phyloP scores from a whole-genome alignment of 2,329 filamentous ascomycete genomes.

The Sporothrix brunneoviolacea region DNA sequence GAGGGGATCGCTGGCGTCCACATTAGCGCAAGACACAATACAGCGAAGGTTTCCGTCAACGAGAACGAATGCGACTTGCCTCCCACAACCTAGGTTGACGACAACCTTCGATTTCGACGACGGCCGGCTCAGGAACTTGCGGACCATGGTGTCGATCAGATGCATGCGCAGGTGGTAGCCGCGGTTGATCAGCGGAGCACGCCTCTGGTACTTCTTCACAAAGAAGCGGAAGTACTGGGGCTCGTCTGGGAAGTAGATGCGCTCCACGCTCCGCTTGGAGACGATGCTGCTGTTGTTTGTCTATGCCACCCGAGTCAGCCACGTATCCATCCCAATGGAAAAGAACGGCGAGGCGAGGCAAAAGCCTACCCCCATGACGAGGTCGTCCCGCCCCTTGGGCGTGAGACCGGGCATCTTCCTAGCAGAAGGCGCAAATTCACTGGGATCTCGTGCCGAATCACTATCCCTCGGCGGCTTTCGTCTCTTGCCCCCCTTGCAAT shows the following conservation, averaged over 20 bases:
- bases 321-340: background rate
- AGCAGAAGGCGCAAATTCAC: too few species aligned
- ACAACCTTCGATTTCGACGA: constrained; percentile 60
- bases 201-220: constrained; percentile 72
- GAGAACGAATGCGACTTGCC: too few species aligned
- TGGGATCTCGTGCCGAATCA: too few species aligned
- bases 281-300: constrained; percentile 91
- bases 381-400: constrained; percentile 35
- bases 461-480: too few species aligned
- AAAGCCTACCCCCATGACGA: constrained; percentile 45
- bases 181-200: constrained; percentile 84
- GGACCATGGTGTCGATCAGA: constrained; percentile 68
- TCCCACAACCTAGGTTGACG: constrained; percentile 83
- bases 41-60: background rate
- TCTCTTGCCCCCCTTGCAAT: too few species aligned
- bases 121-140: constrained; percentile 56
- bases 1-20: constrained; percentile 62
- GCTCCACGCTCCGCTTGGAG: constrained; percentile 89
- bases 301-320: constrained; percentile 29
- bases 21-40: background rate
- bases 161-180: constrained; percentile 84
- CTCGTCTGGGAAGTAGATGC: constrained; percentile 69
- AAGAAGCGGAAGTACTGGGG: constrained; percentile 84
- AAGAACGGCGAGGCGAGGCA: background rate
- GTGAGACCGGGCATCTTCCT: constrained; percentile 3